Conservation (phyloP, 148 eudicot species). For the Rhododendron simsii region DNA sequence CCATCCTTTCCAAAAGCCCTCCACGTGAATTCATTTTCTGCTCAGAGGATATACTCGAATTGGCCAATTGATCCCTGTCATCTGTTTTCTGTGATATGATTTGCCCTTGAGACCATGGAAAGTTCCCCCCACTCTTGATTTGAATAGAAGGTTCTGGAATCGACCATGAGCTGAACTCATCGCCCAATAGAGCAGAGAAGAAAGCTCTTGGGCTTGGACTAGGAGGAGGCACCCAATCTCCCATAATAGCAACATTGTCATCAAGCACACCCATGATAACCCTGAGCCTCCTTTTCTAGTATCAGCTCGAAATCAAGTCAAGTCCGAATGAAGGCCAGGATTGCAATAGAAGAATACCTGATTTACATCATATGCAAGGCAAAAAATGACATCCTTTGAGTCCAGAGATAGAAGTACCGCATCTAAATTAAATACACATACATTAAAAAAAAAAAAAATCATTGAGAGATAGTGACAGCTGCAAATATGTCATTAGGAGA, state of each 20-base stretch:
- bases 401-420: not conserved
- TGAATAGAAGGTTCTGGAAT: constrained; percentile 6
- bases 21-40: constrained; percentile 33
- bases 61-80: constrained; percentile 19
- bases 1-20: constrained; percentile 47
- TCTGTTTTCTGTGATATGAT: constrained; percentile 20
- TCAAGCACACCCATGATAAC: constrained; percentile 43
- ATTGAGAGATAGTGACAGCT: not conserved
- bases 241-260: constrained; percentile 36
- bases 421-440: not conserved
- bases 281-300: not conserved
- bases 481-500: not conserved
- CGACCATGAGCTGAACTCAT: constrained; percentile 23
- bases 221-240: constrained; percentile 41
- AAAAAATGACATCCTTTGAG: not conserved
- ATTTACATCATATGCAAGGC: not conserved
- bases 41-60: constrained; percentile 15
- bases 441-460: not conserved
- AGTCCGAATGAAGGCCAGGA: not conserved
- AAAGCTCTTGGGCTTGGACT: constrained; percentile 41
- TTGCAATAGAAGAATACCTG: not conserved
- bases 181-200: constrained; percentile 29
- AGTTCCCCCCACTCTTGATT: constrained; percentile 9
- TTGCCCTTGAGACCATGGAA: constrained; percentile 17
- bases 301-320: not conserved